Base-by-base conservation (phyloP, 257 asterid genomes). In the Solanum chilense region DNA sequence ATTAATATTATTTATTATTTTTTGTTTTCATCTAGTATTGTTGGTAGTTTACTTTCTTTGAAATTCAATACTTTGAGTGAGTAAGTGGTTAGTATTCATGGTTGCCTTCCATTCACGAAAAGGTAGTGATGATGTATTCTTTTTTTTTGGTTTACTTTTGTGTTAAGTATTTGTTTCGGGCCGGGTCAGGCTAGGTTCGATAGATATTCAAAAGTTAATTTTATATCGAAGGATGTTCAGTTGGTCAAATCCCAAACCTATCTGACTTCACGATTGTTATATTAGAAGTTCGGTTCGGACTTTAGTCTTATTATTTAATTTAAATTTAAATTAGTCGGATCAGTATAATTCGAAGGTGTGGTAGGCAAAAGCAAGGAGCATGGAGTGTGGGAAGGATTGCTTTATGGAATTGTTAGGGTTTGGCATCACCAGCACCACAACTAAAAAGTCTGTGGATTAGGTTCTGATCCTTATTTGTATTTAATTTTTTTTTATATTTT, bases 21-120 rank as follows among this genome's bases (percentile, higher is more conserved):
- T 1, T 25, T 44, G 3, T 44, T 41, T n/a, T 58, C 12, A 10
- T 47, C 60, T 37, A 83, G 74, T 62, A 27, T 84, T 41, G 41
- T 25, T 82, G 91, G 86, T 86, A 41, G 88, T 86, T 87, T 88
- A 86, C 88, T 84, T 87, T 89, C 77, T 89, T 71, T 58, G 64
- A 86, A 71, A 91, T 89, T 88, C 91, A 87, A 88, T 92, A 91
- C 92, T 90, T 91, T 89, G 69, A 80, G 84, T 85, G 13, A 78
- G 69, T 11, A 88, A 91, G 94, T 89, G 94, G 97, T 88, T 91
- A 93, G 92, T 90, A 88, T 92, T 90, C 95, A 88, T 76, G 91
- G 92, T 96, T 91, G 93, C 94, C 97, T 90, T 92, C 89, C 93
- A 90, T 91, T 92, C 95, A 96, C 97, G 96, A 93, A 96, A 94